Evolutionary conservation across 1,284 basidiomycete species (phyloP).

Genomic region (Pseudozyma sp.): DNA sequence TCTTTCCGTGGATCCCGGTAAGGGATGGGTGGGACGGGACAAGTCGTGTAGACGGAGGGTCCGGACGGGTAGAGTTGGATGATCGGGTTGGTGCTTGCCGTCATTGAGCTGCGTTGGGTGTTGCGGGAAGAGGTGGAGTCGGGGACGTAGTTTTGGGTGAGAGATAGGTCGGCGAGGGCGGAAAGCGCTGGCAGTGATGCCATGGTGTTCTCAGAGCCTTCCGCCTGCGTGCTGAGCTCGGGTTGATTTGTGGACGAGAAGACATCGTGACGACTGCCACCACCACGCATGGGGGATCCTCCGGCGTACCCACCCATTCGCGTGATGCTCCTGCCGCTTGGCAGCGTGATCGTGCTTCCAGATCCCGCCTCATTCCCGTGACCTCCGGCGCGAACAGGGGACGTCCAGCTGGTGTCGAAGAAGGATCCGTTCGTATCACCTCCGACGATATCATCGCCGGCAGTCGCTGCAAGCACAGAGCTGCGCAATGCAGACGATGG

Average conservation of each 20-base stretch:
- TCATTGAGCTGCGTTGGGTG: background rate
- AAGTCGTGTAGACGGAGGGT: slow-evolving; percentile 30
- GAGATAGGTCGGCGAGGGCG: slow-evolving; percentile 7
- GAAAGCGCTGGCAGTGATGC: slow-evolving; percentile 6
- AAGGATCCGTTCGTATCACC: slow-evolving; percentile 28
- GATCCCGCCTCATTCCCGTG: slow-evolving; percentile 2
- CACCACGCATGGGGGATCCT: slow-evolving; percentile 5
- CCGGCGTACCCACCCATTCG: slow-evolving; percentile 12
- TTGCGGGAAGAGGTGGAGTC: background rate
- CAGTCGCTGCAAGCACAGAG: slow-evolving; percentile 6
- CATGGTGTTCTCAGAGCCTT: background rate
- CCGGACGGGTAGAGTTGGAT: slow-evolving; percentile 33
- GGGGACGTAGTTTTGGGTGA: background rate
- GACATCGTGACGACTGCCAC: background rate
- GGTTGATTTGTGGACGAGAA: background rate
- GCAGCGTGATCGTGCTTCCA: slow-evolving; percentile 36
- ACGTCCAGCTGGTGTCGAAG: slow-evolving; percentile 35
- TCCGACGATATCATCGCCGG: slow-evolving; percentile 4
- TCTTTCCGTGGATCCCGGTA: slow-evolving; percentile 70
- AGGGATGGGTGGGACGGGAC: slow-evolving; percentile 40
- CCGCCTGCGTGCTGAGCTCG: background rate
- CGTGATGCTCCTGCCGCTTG: slow-evolving; percentile 30
- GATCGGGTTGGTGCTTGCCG: background rate
- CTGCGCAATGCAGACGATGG: slow-evolving; percentile 6
- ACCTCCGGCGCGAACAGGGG: slow-evolving; percentile 29